Evolutionary conservation across 139 green algal species (phyloP), one percentile per base, ranked within the genome.

Genomic region (Volvox africanus): DNA sequence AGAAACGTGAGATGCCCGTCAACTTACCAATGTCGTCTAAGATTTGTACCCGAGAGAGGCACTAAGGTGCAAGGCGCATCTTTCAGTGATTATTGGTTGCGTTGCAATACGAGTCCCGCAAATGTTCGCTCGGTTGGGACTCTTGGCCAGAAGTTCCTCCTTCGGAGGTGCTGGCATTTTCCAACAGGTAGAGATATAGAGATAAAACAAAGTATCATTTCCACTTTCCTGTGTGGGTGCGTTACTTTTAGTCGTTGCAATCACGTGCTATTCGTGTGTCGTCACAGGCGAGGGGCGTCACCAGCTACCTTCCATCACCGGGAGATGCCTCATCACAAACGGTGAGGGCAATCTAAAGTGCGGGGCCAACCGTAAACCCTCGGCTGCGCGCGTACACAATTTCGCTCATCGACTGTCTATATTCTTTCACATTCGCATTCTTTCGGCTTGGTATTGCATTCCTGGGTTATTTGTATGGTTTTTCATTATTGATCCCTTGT

Each of bases 271-370:
- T 61, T 20, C 16, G 61, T 73, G 9, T 5, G 65, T 55, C 16
- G 36, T 24, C 32, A 30, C 61, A 76, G 61, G 30, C 30, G 18
- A 77, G 89, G 21, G 35, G 82, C 62, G 30, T 94, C 22, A 77
- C 95, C 68, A 96, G 93, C 12, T 97, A 97, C 88, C 94, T 97
- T 80, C 95, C 94, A 17, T 93, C 67, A 28, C 95, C 95, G 1
- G 93, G 93, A 2, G 79, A 93, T 65, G 92, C 24, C 1, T 2
- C 21, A 3, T 33, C 84, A 44, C 67, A 82, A 44, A 69, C 69
- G 37, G 68, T 89, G 20, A 73, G 80, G 33, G 14, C 69, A 36
- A 33, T 79, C 6, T 36, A 79, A 79, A 2, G 21, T 16, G 65
- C 65, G 21, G 11, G 21, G 24, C 16, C 16, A 73, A 28, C 65